Percentiles rank a stretch among this genome's conserved stretches.
Evolutionary conservation across 768 basidiomycete genomes (phyloP).

Genomic region (Tricholoma matsutake): DNA sequence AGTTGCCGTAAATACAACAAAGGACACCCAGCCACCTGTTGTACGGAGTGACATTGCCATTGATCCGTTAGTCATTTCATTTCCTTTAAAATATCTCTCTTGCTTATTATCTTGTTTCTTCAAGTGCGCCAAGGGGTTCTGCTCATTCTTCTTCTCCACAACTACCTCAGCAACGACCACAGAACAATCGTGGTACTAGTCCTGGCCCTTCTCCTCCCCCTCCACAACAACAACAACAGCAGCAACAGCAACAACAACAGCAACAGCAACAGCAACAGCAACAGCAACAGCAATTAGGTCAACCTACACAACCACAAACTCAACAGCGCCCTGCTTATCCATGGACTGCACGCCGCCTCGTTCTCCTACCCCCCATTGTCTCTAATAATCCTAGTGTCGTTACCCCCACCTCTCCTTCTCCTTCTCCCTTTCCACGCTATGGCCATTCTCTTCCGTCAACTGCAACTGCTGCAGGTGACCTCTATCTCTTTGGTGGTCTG

Average conservation of each 20-base stretch:
- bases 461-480: conserved; percentile 77
- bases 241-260: too few relatives aligned
- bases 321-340: conserved; percentile 65
- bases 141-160: background rate
- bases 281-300: conserved; percentile 8
- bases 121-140: background rate
- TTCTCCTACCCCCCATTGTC: conserved; percentile 62
- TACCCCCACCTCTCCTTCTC: conserved; percentile 67
- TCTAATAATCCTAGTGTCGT: conserved; percentile 62
- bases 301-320: conserved; percentile 9
- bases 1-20: conserved; percentile 72
- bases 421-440: conserved; percentile 93
- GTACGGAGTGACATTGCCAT: conserved; percentile 14
- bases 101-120: background rate
- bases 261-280: too few relatives aligned
- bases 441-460: conserved; percentile 87
- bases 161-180: conserved; percentile 12
- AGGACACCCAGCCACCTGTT: too few relatives aligned
- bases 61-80: conserved; percentile 34
- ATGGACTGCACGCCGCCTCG: conserved; percentile 77
- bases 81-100: background rate
- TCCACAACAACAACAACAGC: background rate
- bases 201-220: conserved; percentile 11
- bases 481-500: conserved; percentile 96
- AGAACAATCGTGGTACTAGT: conserved; percentile 17